Evolutionary conservation across 495 filamentous ascomycete species (phyloP).

Genomic region (Xylaria sp.): DNA sequence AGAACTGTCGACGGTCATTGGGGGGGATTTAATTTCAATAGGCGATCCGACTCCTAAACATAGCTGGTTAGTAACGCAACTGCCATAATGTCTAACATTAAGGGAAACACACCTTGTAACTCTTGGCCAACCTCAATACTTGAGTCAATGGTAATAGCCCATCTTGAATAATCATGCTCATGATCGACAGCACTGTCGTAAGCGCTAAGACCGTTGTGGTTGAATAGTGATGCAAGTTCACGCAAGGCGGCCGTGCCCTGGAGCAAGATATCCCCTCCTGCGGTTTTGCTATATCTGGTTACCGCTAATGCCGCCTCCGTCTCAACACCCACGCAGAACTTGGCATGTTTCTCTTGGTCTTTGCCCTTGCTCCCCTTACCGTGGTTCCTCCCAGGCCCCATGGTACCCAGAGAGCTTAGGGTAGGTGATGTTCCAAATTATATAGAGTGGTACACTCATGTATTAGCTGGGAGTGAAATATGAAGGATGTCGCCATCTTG

Average conservation of each 20-base stretch:
- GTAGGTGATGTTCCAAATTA: not conserved
- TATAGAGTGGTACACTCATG: not conserved
- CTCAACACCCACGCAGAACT: slow-evolving; percentile 4
- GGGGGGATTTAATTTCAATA: slow-evolving; percentile 12
- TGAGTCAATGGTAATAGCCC: slow-evolving; percentile 18
- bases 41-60: not conserved
- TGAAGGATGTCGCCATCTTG: not conserved
- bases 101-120: not conserved
- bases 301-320: slow-evolving; percentile 16
- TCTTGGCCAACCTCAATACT: not conserved
- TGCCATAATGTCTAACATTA: not conserved
- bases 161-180: not conserved
- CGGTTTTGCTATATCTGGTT: not conserved
- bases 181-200: not conserved
- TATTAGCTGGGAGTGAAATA: not conserved
- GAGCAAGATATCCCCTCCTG: not conserved
- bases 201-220: not conserved
- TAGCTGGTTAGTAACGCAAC: not conserved
- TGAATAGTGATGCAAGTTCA: slow-evolving; percentile 8
- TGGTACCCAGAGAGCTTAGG: not conserved
- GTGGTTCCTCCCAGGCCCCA: not conserved
- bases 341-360: not conserved
- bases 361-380: not conserved
- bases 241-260: not conserved
- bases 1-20: not conserved